Evolutionary conservation across 176 grass and related monocot genomes (phyloP).

Genomic region (Aegilops bicornis): DNA sequence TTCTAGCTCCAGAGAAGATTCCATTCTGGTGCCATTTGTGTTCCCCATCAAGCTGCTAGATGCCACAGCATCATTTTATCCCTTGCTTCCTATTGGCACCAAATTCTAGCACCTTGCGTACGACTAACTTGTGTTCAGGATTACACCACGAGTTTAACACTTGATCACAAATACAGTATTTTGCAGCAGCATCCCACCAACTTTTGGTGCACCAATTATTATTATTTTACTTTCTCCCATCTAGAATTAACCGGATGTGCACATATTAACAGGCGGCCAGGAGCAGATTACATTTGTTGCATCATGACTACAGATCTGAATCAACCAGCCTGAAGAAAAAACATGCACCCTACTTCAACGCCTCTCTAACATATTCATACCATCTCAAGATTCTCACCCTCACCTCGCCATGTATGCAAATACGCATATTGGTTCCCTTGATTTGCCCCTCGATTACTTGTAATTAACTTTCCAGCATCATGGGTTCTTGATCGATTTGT

Average conservation of each 20-base stretch:
- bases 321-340: not conserved
- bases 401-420: not conserved
- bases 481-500: not conserved
- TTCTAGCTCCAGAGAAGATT: constrained; percentile 33
- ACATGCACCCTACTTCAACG: not conserved
- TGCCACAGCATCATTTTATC: constrained; percentile 39
- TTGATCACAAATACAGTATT: not conserved
- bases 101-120: not conserved
- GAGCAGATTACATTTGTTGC: not conserved
- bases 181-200: not conserved
- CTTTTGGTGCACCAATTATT: not conserved
- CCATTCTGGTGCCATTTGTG: constrained; percentile 20
- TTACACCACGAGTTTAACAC: constrained; percentile 7
- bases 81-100: not conserved
- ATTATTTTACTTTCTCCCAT: not conserved
- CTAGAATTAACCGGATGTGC: not conserved
- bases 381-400: not conserved
- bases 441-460: not conserved
- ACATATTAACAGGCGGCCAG: not conserved
- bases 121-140: constrained; percentile 7
- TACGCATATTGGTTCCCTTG: not conserved
- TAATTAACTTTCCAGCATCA: not conserved
- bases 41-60: constrained; percentile 15
- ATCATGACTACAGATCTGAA: not conserved
- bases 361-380: not conserved